Evolutionary conservation across 352 stramenopile species (phyloP).

Genomic region (Pythium brassicae): DNA sequence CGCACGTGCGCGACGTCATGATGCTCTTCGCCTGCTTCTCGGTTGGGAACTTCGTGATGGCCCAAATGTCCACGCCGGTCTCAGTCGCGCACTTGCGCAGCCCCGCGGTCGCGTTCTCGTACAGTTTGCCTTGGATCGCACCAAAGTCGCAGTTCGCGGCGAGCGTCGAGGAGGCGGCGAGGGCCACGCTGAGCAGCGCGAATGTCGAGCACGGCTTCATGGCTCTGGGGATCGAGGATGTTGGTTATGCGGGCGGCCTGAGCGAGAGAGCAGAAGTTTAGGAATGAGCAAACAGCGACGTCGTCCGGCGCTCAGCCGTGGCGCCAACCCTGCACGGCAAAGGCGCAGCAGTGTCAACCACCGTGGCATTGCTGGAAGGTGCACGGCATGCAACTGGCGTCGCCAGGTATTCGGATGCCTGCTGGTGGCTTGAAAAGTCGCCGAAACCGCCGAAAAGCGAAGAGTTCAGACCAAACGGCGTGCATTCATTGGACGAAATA

Average conservation of each 20-base stretch:
- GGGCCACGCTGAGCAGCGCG: slow-evolving; percentile 10
- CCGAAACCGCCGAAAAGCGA: no score
- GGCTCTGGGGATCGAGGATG: neutral
- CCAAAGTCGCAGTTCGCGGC: slow-evolving; percentile 39
- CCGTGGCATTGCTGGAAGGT: no score
- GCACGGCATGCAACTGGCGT: no score
- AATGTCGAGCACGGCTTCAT: slow-evolving; percentile 28
- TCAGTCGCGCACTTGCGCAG: slow-evolving; percentile 27
- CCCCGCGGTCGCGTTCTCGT: slow-evolving; percentile 42
- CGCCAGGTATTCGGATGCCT: no score
- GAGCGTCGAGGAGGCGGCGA: slow-evolving; percentile 9
- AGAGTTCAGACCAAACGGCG: no score
- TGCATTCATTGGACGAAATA: no score
- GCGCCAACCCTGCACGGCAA: no score
- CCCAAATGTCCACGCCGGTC: slow-evolving; percentile 52
- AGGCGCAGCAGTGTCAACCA: no score
- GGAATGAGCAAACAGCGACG: neutral
- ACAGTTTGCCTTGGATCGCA: slow-evolving; percentile 41
- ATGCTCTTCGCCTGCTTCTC: slow-evolving; percentile 36
- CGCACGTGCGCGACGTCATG: slow-evolving; percentile 44
- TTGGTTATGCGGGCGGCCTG: neutral
- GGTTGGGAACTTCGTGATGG: slow-evolving; percentile 31
- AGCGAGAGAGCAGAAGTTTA: neutral
- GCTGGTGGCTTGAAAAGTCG: no score
- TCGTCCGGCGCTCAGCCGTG: neutral